Conservation (phyloP, 306 rosid genomes). For the Notholithocarpus densiflorus region DNA sequence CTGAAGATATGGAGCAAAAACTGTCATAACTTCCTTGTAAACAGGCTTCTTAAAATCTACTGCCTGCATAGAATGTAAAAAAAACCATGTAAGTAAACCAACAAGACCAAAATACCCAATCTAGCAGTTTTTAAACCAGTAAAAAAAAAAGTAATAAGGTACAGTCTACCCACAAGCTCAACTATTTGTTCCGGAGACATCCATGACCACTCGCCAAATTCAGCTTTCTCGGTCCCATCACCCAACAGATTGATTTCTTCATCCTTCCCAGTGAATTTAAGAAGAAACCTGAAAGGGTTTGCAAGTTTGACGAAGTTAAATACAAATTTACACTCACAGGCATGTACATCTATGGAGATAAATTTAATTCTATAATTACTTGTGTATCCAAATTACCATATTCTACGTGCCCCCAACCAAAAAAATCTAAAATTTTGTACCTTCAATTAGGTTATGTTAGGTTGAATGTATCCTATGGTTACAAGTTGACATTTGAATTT, state of each 20-base stretch:
- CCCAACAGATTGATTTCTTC: slow-evolving; percentile 89
- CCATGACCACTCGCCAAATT: slow-evolving; percentile 99
- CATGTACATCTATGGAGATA: neutral
- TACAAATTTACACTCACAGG: neutral
- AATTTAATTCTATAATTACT: neutral
- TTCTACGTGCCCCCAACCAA: neutral
- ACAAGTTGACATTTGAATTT: neutral
- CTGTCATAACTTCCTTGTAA: slow-evolving; percentile 70
- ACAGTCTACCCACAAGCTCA: slow-evolving; percentile 54
- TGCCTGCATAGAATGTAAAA: slow-evolving; percentile 44
- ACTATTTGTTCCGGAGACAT: slow-evolving; percentile 53
- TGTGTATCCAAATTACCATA: neutral
- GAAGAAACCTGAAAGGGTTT: slow-evolving; percentile 51
- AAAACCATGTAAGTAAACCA: neutral
- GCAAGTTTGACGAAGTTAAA: neutral
- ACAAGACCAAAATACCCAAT: neutral
- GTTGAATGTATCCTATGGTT: neutral
- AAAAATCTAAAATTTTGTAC: neutral
- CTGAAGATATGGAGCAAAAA: slow-evolving; percentile 60
- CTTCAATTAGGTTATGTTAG: neutral
- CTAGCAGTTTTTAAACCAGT: slow-evolving; percentile 1
- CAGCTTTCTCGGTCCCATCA: slow-evolving; percentile 89
- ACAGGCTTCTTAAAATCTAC: slow-evolving; percentile 95
- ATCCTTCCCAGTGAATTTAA: slow-evolving; percentile 70
- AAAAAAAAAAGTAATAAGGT: neutral